Evolutionary conservation across 2,329 filamentous ascomycete species (phyloP).

Genomic region (Plenodomus biglobosus): DNA sequence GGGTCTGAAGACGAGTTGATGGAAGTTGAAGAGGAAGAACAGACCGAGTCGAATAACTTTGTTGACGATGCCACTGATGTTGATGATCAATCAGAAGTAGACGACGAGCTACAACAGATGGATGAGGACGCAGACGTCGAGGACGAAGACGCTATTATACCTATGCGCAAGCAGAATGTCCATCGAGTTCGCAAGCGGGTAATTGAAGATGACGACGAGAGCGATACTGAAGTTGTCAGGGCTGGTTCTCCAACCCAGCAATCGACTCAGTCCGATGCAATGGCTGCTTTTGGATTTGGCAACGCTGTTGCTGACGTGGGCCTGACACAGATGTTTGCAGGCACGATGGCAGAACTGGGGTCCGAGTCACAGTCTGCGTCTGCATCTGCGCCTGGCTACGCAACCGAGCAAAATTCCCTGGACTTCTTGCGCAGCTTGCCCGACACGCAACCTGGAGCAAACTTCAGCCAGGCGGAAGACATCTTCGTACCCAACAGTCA

Average conservation of each 20-base stretch:
- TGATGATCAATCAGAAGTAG: slow-evolving; percentile 30
- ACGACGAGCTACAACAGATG: slow-evolving; percentile 12
- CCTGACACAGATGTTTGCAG: slow-evolving; percentile 86
- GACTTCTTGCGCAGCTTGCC: slow-evolving; percentile 55
- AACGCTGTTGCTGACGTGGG: slow-evolving; percentile 58
- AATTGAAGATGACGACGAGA: slow-evolving; percentile 63
- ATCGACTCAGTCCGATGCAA: slow-evolving; percentile 32
- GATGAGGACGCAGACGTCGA: slow-evolving; percentile 48
- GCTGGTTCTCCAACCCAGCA: slow-evolving; percentile 24
- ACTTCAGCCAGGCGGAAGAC: slow-evolving; percentile 64
- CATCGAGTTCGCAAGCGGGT: slow-evolving; percentile 56
- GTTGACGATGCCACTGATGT: slow-evolving; percentile 48
- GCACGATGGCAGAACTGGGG: slow-evolving; percentile 73
- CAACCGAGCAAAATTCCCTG: slow-evolving; percentile 53
- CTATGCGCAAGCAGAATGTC: slow-evolving; percentile 53
- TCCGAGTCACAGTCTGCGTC: slow-evolving; percentile 41
- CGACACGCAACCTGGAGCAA: slow-evolving; percentile 57
- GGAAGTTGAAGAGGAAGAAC: slow-evolving; percentile 23
- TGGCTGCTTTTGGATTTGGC: slow-evolving; percentile 46
- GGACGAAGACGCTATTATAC: slow-evolving; percentile 48
- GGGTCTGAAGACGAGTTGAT: slow-evolving; percentile 35
- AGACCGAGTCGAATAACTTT: slow-evolving; percentile 31
- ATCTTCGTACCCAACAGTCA: slow-evolving; percentile 60
- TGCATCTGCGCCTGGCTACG: slow-evolving; percentile 25
- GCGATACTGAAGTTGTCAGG: slow-evolving; percentile 21